Evolutionary conservation across 306 rosid genomes (phyloP), one percentile per base, ranked within the genome.

Genomic region (Dryas octopetala): DNA sequence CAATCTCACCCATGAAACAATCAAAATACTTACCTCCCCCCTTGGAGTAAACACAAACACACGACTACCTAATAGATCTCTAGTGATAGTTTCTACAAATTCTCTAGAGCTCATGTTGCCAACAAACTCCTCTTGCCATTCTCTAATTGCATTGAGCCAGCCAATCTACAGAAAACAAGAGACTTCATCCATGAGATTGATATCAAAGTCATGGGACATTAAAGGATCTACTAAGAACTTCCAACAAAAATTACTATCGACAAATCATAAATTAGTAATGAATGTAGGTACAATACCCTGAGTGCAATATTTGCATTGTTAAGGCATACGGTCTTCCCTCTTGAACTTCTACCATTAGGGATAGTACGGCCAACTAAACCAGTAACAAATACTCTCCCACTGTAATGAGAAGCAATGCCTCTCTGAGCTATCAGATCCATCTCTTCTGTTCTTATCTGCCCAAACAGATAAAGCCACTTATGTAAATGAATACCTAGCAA

Each of bases 101-200:
- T 96, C 99, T 86, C 99, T 90, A 70, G 99, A 96, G 85, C 97
- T 96, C 99, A 96, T 96, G 90, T 96, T 96, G 85, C 99, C 99
- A 60, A 96, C 99, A 70, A 96, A 96, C 89, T 96, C 99, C 81
- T 96, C 99, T 80, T 96, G 98, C 98, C 99, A 96, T 79, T 92
- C 99, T 88, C 99, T 90, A 75, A 96, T 92, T 62, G 99, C 98
- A 79, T 96, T 96, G 78, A 96, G 97, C 99, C 99, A 96, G 63
- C 99, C 92, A 89, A 96, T 92, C 99, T 96, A 92, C 75, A 82
- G 61, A 64, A 78, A 82, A 83, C 49, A 73, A 71, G 79, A 79
- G 58, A 75, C 71, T 76, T 80, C 58, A 71, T 80, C 63, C 48
- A 79, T 78, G 83, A 87, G 86, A 83, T 83, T 53, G 53, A 69